phyloP scores from a whole-genome alignment of 805 yeast genomes.

The Candida coquimbonensis region DNA sequence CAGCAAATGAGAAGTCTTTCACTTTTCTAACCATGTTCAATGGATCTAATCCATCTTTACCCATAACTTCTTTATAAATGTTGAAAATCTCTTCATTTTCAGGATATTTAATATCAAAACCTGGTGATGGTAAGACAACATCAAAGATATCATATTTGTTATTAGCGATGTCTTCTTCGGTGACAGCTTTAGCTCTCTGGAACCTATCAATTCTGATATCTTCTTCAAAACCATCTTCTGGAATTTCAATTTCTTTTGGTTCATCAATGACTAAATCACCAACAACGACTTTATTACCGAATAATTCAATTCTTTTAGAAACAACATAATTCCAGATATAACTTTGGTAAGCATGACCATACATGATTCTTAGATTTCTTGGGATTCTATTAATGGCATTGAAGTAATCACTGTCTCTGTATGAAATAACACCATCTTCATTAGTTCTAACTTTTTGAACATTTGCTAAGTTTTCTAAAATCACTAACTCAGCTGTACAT shows the following conservation, averaged over 20 bases:
- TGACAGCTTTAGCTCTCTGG: conserved; percentile 65
- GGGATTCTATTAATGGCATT: conserved; percentile 86
- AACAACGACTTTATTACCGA: conserved; percentile 61
- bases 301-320: conserved; percentile 62
- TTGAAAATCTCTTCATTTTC: conserved; percentile 50
- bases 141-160: conserved; percentile 66
- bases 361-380: conserved; percentile 86
- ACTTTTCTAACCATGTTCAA: conserved; percentile 76
- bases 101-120: conserved; percentile 88
- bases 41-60: conserved; percentile 76
- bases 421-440: conserved; percentile 27
- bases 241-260: conserved; percentile 17
- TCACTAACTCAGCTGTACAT: conserved; percentile 77
- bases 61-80: conserved; percentile 68
- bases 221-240: conserved; percentile 56
- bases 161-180: conserved; percentile 59
- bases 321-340: conserved; percentile 90
- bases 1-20: conserved; percentile 85
- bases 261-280: conserved; percentile 71
- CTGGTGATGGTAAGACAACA: conserved; percentile 93
- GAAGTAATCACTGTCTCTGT: conserved; percentile 51
- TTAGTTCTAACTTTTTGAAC: conserved; percentile 38
- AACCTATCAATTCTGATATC: conserved; percentile 55
- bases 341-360: conserved; percentile 96
- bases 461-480: conserved; percentile 53